Evolutionary conservation across 352 stramenopile genomes (phyloP).

Genomic region (Globisporangium uncinulatum): DNA sequence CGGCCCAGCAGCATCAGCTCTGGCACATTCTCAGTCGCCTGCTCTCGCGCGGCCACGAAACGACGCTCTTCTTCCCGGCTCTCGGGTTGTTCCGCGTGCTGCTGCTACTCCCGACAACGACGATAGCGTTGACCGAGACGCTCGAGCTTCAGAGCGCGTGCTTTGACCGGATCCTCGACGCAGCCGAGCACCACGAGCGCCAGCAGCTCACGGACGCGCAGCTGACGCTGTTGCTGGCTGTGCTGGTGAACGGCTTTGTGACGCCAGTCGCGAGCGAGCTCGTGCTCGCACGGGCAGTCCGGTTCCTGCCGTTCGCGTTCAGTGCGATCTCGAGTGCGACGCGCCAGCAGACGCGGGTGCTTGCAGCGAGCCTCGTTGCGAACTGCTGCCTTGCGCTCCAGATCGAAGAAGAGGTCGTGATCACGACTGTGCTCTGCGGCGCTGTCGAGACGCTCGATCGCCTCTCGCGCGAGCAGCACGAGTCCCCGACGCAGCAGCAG

Average conservation of each 20-base stretch:
- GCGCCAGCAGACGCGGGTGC: constrained; percentile 34
- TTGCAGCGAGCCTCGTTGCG: constrained; percentile 57
- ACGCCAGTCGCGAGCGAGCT: constrained; percentile 48
- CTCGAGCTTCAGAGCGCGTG: constrained; percentile 31
- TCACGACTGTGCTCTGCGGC: constrained; percentile 68
- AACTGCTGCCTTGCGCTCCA: constrained; percentile 68
- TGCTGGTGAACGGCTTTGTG: constrained; percentile 62
- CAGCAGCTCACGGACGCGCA: constrained; percentile 30
- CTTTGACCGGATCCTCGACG: constrained; percentile 43
- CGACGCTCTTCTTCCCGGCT: constrained; percentile 45
- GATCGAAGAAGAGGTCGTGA: constrained; percentile 60
- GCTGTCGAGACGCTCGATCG: constrained; percentile 60
- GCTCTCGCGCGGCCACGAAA: constrained; percentile 22
- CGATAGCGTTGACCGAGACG: constrained; percentile 5
- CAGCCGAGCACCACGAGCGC: constrained; percentile 23
- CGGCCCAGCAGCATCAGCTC: constrained; percentile 17
- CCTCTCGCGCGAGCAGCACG: constrained; percentile 34
- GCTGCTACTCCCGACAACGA: constrained; percentile 30
- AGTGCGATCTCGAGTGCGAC: constrained; percentile 34
- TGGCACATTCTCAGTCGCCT: constrained; percentile 47
- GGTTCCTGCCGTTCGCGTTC: constrained; percentile 71
- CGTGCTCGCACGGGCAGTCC: constrained; percentile 32
- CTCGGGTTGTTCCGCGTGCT: constrained; percentile 59
- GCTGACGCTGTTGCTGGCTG: constrained; percentile 46
- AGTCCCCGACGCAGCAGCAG: constrained; percentile 26